These are phyloP conservation scores for Gossypium sturtianum DNA, from an alignment of 345 rosid genomes.

Conservation along the genomic window DNA sequence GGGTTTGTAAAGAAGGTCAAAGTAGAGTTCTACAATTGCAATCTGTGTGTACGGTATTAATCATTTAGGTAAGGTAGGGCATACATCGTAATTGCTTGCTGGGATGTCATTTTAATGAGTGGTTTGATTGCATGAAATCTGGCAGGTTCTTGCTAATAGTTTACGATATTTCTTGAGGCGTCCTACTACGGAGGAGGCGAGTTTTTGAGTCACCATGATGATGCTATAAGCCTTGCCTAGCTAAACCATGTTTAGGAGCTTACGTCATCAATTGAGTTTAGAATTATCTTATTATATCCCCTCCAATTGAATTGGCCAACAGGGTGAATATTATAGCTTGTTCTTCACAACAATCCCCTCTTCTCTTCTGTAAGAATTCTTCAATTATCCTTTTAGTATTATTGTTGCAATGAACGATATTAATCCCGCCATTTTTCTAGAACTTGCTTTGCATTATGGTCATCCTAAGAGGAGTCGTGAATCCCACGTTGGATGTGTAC, in stretches of 20 bases:
- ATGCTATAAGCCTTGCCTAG: too few species aligned
- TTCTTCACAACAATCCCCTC: too few species aligned
- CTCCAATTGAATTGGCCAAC: too few species aligned
- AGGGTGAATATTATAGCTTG: too few species aligned
- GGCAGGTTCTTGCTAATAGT: conserved; percentile 71
- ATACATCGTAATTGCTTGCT: not conserved
- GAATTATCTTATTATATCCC: not conserved
- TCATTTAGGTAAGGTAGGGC: not conserved
- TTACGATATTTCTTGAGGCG: conserved; percentile 79
- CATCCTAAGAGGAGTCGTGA: too few species aligned
- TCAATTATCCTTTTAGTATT: too few species aligned
- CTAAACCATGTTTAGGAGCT: not conserved
- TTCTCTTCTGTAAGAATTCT: too few species aligned
- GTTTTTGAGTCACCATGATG: conserved; percentile 42
- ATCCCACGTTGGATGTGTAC: too few species aligned
- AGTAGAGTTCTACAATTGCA: not conserved
- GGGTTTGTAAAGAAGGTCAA: not conserved
- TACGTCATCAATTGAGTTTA: not conserved
- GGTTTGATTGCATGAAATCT: conserved; percentile 9
- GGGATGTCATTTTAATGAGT: not conserved
- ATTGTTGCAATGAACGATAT: too few species aligned
- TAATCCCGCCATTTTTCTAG: too few species aligned
- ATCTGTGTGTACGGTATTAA: not conserved
- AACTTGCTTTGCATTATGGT: too few species aligned
- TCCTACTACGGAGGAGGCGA: conserved; percentile 69